These are phyloP conservation scores for Conidiobolus coronatus DNA, from an alignment of 371 early-diverging fungal species.

Conservation along the genomic window DNA sequence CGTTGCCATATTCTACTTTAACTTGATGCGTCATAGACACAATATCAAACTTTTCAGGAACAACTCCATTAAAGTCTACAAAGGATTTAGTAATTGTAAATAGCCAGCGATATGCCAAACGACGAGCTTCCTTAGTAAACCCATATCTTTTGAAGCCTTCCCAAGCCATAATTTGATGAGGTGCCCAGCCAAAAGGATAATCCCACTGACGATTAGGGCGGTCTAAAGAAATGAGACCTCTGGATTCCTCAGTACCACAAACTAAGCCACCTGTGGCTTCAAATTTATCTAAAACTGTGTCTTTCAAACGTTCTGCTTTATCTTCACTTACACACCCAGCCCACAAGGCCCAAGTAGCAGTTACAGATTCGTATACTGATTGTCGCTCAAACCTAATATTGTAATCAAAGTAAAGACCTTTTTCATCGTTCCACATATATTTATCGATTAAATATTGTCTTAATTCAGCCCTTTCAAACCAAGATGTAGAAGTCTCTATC, in stretches of 20 bases:
- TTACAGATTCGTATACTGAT: conserved; percentile 44
- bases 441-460: conserved; percentile 26
- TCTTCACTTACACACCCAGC: conserved; percentile 32
- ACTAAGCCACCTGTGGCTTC: conserved; percentile 76
- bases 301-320: conserved; percentile 31
- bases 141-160: conserved; percentile 69
- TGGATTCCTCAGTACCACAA: conserved; percentile 66
- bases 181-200: conserved; percentile 91
- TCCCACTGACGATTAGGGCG: conserved; percentile 95
- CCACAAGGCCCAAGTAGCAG: conserved; percentile 60
- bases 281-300: conserved; percentile 19
- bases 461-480: conserved; percentile 20
- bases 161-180: conserved; percentile 95
- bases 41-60: conserved; percentile 92
- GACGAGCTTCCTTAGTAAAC: conserved; percentile 41
- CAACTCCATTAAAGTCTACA: conserved; percentile 92
- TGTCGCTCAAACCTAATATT: conserved; percentile 26
- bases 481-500: conserved; percentile 11
- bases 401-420: conserved; percentile 65
- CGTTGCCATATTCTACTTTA: conserved; percentile 86
- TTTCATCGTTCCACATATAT: conserved; percentile 53
- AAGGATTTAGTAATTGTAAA: conserved; percentile 82
- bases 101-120: conserved; percentile 86
- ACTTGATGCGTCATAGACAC: conserved; percentile 75
- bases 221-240: conserved; percentile 45